These are phyloP conservation scores for Magnolia changhungtana DNA, from an alignment of 164 flowering plant species.

Conservation along the genomic window DNA sequence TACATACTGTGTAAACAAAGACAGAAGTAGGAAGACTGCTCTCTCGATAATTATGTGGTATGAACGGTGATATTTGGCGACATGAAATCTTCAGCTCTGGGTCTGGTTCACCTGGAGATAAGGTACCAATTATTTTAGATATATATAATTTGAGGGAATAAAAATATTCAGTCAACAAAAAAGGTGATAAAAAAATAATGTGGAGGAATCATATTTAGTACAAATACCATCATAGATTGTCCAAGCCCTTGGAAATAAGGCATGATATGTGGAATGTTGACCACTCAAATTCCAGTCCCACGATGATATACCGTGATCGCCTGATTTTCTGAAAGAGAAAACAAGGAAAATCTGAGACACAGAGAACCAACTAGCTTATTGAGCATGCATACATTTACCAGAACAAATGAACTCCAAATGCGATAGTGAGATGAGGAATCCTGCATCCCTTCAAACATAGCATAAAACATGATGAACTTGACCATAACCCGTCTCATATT, in stretches of 20 bases:
- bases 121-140: background rate
- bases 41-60: slow-evolving; percentile 89
- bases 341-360: background rate
- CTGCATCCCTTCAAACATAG: background rate
- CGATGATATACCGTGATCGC: slow-evolving; percentile 83
- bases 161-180: background rate
- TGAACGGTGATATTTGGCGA: slow-evolving; percentile 98
- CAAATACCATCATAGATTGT: slow-evolving; percentile 86
- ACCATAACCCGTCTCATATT: no score
- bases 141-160: background rate
- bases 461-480: no score
- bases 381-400: no score
- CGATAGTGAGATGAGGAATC: background rate
- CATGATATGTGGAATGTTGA: slow-evolving; percentile 97
- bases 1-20: slow-evolving; percentile 89
- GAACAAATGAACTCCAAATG: background rate
- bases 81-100: slow-evolving; percentile 94
- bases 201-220: background rate
- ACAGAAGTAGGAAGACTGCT: slow-evolving; percentile 96
- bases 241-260: slow-evolving; percentile 98
- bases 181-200: background rate
- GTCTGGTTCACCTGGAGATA: slow-evolving; percentile 87
- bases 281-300: slow-evolving; percentile 99
- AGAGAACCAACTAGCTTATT: background rate
- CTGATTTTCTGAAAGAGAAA: slow-evolving; percentile 49